Evolutionary conservation across 2,329 filamentous ascomycete genomes (phyloP).

Genomic region (Helicocarpus griseus): DNA sequence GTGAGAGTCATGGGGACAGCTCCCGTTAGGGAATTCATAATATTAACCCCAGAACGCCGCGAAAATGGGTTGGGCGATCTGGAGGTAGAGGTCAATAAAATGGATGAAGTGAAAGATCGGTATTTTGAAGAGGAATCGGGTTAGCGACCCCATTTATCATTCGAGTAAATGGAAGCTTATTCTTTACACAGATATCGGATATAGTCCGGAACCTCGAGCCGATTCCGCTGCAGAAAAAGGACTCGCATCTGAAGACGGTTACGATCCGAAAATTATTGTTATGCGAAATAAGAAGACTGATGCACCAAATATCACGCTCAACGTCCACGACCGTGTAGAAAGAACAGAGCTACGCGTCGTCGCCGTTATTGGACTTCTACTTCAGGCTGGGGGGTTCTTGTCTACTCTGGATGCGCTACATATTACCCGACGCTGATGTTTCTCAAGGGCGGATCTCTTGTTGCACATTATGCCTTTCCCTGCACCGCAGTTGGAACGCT

Average conservation of each 20-base stretch:
- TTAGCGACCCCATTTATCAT: too few relatives aligned
- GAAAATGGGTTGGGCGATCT: too few relatives aligned
- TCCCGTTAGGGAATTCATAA: neutral
- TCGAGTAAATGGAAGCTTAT: too few relatives aligned
- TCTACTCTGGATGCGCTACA: neutral
- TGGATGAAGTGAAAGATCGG: neutral
- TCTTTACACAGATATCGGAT: too few relatives aligned
- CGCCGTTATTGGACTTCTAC: neutral
- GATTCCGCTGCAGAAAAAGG: too few relatives aligned
- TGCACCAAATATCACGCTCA: neutral
- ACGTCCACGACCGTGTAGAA: neutral
- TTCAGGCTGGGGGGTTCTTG: neutral
- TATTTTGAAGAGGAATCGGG: too few relatives aligned
- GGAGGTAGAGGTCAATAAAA: too few relatives aligned
- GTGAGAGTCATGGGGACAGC: constrained; percentile 11
- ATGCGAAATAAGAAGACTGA: neutral
- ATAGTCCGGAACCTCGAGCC: too few relatives aligned
- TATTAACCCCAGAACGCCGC: neutral
- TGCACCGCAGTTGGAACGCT: neutral
- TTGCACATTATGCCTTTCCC: constrained; percentile 4
- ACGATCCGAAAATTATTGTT: neutral
- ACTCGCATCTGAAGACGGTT: neutral
- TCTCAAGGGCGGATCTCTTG: neutral
- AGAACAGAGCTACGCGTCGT: neutral
- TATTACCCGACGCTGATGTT: neutral